phyloP scores from a whole-genome alignment of 768 basidiomycete genomes.

The Phlebiopsis flavidoalba region DNA sequence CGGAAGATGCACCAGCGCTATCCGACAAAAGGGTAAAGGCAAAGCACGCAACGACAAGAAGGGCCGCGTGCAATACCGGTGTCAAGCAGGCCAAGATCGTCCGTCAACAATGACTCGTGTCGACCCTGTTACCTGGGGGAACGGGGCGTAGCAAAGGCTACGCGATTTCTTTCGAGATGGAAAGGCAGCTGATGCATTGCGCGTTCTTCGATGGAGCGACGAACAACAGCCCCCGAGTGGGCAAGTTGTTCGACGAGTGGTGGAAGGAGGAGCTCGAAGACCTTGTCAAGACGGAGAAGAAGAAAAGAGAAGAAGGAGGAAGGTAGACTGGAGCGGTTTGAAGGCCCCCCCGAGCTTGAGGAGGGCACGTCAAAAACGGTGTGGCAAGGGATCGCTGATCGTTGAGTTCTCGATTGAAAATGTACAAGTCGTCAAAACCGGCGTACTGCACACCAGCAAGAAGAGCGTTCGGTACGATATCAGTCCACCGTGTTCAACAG shows the following conservation, averaged over 20 bases:
- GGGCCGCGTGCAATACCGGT: constrained; percentile 33
- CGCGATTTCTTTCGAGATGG: constrained; percentile 87
- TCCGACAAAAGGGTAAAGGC: constrained; percentile 14
- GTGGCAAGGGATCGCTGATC: constrained; percentile 57
- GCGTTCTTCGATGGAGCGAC: constrained; percentile 91
- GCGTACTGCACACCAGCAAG: constrained; percentile 49
- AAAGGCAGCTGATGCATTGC: constrained; percentile 85
- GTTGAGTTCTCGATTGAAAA: constrained; percentile 99
- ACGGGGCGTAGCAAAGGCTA: constrained; percentile 91
- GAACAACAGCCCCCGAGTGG: constrained; percentile 78
- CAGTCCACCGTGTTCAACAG: background rate
- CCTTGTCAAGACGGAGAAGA: constrained; percentile 50
- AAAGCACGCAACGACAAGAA: constrained; percentile 26
- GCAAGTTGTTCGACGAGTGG: constrained; percentile 69
- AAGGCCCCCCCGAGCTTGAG: constrained; percentile 50
- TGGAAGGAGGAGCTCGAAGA: constrained; percentile 75
- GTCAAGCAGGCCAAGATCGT: constrained; percentile 94
- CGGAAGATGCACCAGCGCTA: constrained; percentile 23
- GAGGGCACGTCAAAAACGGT: constrained; percentile 39
- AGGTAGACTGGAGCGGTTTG: constrained; percentile 49
- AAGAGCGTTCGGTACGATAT: constrained; percentile 26
- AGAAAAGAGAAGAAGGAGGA: constrained; percentile 42
- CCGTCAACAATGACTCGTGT: constrained; percentile 83
- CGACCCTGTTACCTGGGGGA: constrained; percentile 79
- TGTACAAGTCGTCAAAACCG: constrained; percentile 81